These are phyloP conservation scores for Pythium sp. DNA, from an alignment of 352 stramenopile genomes.

Conservation along the genomic window DNA sequence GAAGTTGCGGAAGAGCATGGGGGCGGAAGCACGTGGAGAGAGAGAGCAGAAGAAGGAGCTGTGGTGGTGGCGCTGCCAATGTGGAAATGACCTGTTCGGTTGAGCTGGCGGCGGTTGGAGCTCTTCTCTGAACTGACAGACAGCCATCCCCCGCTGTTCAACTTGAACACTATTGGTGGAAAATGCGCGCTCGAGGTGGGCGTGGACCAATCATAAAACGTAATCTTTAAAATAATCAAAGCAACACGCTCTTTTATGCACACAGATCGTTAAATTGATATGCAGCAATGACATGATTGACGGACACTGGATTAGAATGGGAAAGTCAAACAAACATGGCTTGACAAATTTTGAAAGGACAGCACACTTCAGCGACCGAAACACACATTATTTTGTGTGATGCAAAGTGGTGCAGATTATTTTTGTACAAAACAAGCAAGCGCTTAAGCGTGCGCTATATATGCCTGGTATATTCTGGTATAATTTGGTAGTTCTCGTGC, in stretches of 20 bases:
- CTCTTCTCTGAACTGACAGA: not conserved
- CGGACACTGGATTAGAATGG: too few species aligned
- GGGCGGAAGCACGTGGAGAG: too few species aligned
- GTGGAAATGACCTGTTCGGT: slow-evolving; percentile 3
- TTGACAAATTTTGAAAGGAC: too few species aligned
- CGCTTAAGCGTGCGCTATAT: too few species aligned
- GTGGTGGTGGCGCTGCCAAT: slow-evolving; percentile 5
- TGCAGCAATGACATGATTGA: not conserved
- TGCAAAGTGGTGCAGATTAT: too few species aligned
- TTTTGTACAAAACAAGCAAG: too few species aligned
- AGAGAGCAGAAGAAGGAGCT: not conserved
- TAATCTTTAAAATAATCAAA: too few species aligned
- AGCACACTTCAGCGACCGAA: too few species aligned
- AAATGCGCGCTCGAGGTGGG: not conserved
- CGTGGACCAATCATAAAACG: not conserved
- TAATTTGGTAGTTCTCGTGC: too few species aligned
- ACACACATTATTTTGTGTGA: too few species aligned
- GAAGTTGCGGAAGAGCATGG: slow-evolving; percentile 15
- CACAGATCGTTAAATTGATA: not conserved
- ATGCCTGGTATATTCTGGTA: too few species aligned
- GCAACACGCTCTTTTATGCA: not conserved
- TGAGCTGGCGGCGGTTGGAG: not conserved
- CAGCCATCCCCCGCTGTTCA: not conserved
- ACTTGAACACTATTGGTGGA: not conserved
- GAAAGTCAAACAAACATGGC: too few species aligned